phyloP scores from a whole-genome alignment of 23 red algal species.

The Gracilaria domingensis region DNA sequence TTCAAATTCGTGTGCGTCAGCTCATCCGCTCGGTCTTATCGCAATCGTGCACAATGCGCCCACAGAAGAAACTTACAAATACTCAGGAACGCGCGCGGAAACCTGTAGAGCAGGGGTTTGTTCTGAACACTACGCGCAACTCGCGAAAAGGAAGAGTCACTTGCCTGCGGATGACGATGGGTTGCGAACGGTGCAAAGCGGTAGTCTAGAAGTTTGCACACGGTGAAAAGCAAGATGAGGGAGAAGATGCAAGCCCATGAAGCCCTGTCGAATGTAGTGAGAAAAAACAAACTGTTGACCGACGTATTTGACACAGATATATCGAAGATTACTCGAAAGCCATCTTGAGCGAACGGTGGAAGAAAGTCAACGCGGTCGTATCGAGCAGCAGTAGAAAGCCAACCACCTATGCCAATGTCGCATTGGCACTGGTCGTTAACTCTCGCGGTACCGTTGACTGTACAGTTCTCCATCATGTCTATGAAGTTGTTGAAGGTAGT shows the following conservation, averaged over 20 bases:
- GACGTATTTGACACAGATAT: neutral
- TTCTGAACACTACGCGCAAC: neutral
- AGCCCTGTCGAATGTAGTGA: constrained; percentile 17
- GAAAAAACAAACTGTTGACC: constrained; percentile 23
- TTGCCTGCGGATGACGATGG: neutral
- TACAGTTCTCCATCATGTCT: neutral
- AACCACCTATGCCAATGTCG: constrained; percentile 52
- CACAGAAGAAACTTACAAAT: neutral
- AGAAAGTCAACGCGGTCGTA: constrained; percentile 34
- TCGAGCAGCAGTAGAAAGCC: neutral
- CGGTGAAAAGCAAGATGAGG: constrained; percentile 16
- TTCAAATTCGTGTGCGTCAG: neutral
- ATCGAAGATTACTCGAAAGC: constrained; percentile 24
- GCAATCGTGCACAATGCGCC: neutral
- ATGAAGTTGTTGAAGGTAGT: constrained; percentile 11
- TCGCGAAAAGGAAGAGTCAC: neutral
- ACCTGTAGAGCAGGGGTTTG: neutral
- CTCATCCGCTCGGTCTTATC: neutral
- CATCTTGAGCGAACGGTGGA: constrained; percentile 42
- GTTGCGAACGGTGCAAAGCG: constrained; percentile 13
- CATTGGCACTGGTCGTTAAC: constrained; percentile 28
- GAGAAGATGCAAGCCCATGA: constrained; percentile 26
- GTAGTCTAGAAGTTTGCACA: constrained; percentile 44
- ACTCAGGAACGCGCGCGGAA: neutral
- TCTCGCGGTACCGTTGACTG: neutral